Conservation (phyloP, 108 stramenopile species). For the Mayamaea pseudoterrestris region DNA sequence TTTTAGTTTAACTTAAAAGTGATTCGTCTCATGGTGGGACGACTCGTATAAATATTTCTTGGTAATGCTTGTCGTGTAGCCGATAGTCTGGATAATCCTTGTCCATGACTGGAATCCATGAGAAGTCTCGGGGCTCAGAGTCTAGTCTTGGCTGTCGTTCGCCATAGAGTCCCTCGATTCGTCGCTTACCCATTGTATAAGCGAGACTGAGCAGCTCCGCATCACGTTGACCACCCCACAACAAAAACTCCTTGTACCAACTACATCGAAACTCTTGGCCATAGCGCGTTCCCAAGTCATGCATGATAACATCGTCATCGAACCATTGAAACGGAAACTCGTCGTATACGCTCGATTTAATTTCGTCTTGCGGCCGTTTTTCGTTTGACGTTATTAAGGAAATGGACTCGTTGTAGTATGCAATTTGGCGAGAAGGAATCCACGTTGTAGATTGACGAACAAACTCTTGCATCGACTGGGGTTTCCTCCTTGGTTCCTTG, state of each 20-base stretch:
- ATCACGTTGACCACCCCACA: slow-evolving; percentile 36
- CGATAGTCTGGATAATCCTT: no score
- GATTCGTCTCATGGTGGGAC: no score
- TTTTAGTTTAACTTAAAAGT: no score
- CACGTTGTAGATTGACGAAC: not conserved
- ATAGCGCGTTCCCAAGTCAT: slow-evolving; percentile 29
- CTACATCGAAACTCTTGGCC: slow-evolving; percentile 49
- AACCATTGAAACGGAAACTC: slow-evolving; percentile 38
- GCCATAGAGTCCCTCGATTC: not conserved
- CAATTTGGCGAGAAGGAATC: slow-evolving; percentile 23
- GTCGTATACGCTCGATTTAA: slow-evolving; percentile 20
- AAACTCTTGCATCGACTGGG: not conserved
- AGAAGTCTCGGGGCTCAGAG: no score
- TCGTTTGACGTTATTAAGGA: no score
- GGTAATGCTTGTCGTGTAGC: no score
- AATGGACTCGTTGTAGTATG: slow-evolving; percentile 32
- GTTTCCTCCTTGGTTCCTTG: not conserved
- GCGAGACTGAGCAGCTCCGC: slow-evolving; percentile 6
- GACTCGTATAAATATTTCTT: no score
- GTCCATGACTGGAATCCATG: no score
- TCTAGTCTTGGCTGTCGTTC: no score
- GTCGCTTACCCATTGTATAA: not conserved
- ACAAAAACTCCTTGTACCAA: slow-evolving; percentile 64
- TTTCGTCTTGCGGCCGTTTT: slow-evolving; percentile 13
- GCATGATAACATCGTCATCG: slow-evolving; percentile 31